Evolutionary conservation across 257 asterid species (phyloP).

Genomic region (Solanum chiquidenum): DNA sequence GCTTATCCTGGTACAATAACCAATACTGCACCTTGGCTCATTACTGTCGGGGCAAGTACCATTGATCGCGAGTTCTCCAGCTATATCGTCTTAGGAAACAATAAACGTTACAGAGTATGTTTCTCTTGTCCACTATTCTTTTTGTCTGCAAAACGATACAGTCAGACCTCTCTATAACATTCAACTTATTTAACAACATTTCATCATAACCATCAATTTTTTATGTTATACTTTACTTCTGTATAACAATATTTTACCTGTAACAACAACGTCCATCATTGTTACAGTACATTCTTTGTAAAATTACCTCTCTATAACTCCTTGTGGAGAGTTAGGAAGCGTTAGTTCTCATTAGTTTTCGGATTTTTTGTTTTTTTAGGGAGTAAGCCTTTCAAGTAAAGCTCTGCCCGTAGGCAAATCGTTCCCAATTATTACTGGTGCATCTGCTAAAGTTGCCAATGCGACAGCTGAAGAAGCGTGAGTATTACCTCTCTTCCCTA

Average conservation of each 20-base stretch:
- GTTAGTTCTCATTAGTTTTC: not conserved
- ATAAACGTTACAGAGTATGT: slow-evolving; percentile 32
- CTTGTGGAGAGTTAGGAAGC: not conserved
- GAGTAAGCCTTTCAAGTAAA: slow-evolving; percentile 57
- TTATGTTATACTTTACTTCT: not conserved
- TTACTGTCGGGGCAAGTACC: slow-evolving; percentile 89
- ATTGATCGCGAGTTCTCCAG: slow-evolving; percentile 66
- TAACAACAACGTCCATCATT: not conserved
- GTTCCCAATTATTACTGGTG: slow-evolving; percentile 42
- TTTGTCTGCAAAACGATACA: not conserved
- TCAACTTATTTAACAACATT: not conserved
- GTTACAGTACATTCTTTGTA: not conserved
- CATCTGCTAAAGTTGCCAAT: slow-evolving; percentile 35
- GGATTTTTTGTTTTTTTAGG: slow-evolving; percentile 26
- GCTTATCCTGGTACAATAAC: slow-evolving; percentile 50
- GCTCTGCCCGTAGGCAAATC: slow-evolving; percentile 27
- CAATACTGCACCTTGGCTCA: slow-evolving; percentile 81
- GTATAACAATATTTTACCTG: not conserved
- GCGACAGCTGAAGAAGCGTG: slow-evolving; percentile 58
- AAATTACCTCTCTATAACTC: not conserved
- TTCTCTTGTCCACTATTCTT: not conserved
- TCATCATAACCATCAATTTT: not conserved
- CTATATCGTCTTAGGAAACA: slow-evolving; percentile 49
- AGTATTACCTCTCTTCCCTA: slow-evolving; percentile 5
- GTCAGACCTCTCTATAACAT: not conserved